Percentiles rank a stretch among this genome's conserved stretches.
phyloP scores from a whole-genome alignment of 2,329 filamentous ascomycete genomes.

The Botrytis cinerea region DNA sequence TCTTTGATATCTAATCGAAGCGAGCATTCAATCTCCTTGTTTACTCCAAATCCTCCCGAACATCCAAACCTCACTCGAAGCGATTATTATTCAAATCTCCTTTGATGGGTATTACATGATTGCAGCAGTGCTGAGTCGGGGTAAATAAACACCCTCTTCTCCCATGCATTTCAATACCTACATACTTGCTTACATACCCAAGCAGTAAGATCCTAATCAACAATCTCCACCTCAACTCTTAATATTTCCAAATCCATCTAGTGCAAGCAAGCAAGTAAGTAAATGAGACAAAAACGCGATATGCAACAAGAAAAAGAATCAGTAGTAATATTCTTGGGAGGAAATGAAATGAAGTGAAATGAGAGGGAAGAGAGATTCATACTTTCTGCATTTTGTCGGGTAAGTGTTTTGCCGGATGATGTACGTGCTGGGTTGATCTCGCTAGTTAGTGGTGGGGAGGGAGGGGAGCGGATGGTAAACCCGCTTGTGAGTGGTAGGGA shows the following conservation, averaged over 20 bases:
- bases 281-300: not conserved
- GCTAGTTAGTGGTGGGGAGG: not conserved
- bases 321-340: not conserved
- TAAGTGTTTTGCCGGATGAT: not conserved
- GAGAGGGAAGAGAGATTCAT: no score
- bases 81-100: not conserved
- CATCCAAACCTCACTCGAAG: not conserved
- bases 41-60: not conserved
- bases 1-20: not conserved
- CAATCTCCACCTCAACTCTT: no score
- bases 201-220: no score
- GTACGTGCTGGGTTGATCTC: not conserved
- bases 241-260: not conserved
- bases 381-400: not conserved
- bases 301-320: not conserved
- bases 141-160: no score
- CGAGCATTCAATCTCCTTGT: not conserved
- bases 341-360: not conserved
- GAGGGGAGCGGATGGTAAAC: not conserved
- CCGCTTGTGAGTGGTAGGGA: no score
- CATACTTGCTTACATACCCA: no score
- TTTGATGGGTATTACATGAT: not conserved
- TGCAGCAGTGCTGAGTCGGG: not conserved
- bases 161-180: no score
- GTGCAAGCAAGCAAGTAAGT: not conserved